phyloP scores from a whole-genome alignment of 148 eudicot genomes.

The Spergularia bocconei region DNA sequence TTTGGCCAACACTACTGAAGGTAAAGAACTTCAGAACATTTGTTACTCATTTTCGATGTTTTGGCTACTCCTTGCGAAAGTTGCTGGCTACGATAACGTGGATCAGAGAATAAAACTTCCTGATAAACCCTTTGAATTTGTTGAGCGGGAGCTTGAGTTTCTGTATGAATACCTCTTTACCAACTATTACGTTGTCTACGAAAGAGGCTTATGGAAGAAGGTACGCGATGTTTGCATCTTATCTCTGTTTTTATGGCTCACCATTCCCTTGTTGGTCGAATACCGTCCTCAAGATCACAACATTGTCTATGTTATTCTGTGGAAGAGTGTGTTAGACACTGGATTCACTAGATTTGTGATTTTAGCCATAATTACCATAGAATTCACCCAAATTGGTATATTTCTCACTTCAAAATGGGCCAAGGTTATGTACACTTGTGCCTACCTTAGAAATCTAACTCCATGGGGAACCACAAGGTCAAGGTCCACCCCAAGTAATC shows the following conservation, averaged over 20 bases:
- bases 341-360: slow-evolving; percentile 13
- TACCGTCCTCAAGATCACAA: slow-evolving; percentile 8
- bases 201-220: slow-evolving; percentile 6
- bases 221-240: not conserved
- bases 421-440: slow-evolving; percentile 15
- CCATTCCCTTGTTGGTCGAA: slow-evolving; percentile 9
- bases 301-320: not conserved
- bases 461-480: not conserved
- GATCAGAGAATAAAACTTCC: not conserved
- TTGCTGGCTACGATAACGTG: slow-evolving; percentile 9
- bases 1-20: not conserved
- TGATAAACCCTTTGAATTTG: not conserved
- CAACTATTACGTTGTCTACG: slow-evolving; percentile 10
- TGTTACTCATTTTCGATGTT: slow-evolving; percentile 7
- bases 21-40: not conserved
- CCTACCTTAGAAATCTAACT: not conserved
- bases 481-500: not conserved
- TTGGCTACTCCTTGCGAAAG: slow-evolving; percentile 1
- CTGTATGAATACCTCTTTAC: slow-evolving; percentile 15
- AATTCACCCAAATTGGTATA: slow-evolving; percentile 1
- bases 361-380: slow-evolving; percentile 5
- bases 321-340: slow-evolving; percentile 5
- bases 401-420: slow-evolving; percentile 17
- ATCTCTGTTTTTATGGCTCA: not conserved
- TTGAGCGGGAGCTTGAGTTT: slow-evolving; percentile 10